Evolutionary conservation across 768 basidiomycete species (phyloP).

Genomic region (Mycena galericulata): DNA sequence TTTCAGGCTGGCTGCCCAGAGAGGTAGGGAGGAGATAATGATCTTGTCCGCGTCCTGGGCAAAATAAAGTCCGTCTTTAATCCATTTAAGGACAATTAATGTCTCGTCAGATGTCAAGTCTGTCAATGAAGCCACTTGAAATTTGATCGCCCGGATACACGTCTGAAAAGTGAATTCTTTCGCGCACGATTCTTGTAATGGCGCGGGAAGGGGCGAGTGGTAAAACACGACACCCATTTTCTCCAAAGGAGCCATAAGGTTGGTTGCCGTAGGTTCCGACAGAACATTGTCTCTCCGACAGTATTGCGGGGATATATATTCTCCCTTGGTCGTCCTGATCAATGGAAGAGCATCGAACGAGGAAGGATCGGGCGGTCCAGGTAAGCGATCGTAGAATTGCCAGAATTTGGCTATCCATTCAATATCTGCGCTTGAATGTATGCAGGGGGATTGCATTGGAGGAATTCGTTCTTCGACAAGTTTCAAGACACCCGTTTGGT

Average conservation of each 20-base stretch:
- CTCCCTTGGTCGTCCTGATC: constrained; percentile 19
- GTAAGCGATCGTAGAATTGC: constrained; percentile 17
- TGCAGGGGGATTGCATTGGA: not conserved
- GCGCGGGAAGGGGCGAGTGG: constrained; percentile 1
- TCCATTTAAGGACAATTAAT: constrained; percentile 11
- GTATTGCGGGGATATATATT: constrained; percentile 28
- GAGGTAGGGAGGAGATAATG: constrained; percentile 18
- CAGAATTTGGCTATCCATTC: constrained; percentile 34
- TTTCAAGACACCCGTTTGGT: constrained; percentile 11
- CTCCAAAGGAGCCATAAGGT: constrained; percentile 4
- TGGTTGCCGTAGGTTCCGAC: not conserved
- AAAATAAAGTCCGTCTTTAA: not conserved
- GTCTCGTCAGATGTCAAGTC: constrained; percentile 11
- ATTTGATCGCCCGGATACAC: constrained; percentile 20
- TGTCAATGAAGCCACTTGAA: constrained; percentile 2
- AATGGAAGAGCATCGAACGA: constrained; percentile 28
- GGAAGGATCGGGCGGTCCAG: constrained; percentile 12
- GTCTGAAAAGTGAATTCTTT: constrained; percentile 18
- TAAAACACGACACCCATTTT: constrained; percentile 21
- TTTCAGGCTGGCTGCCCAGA: constrained; percentile 24
- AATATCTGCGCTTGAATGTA: constrained; percentile 7
- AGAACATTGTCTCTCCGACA: constrained; percentile 23
- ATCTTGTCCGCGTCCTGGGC: not conserved
- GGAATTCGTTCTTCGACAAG: constrained; percentile 11
- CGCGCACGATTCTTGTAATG: not conserved